Evolutionary conservation across 108 stramenopile species (phyloP).

Genomic region (Parietichytrium sp.): DNA sequence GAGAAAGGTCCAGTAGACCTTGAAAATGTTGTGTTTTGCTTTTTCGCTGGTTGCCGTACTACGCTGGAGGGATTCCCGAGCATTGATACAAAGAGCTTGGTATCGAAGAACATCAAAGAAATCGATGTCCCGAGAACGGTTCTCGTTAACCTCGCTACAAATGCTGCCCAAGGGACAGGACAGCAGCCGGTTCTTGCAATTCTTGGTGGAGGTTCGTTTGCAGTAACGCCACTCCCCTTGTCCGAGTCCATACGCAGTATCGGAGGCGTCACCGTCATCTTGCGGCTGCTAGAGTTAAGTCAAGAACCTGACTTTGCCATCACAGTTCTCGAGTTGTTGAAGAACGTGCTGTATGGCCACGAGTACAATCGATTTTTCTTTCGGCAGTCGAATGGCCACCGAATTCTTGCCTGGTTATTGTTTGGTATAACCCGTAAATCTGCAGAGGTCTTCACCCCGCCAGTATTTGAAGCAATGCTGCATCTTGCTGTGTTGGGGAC

Average conservation of each 20-base stretch:
- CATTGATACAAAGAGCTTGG: slow-evolving; percentile 1
- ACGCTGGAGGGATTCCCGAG: background rate
- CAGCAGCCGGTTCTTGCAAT: slow-evolving; percentile 5
- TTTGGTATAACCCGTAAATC: background rate
- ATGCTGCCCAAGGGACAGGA: background rate
- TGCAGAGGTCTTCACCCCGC: background rate
- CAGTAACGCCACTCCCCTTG: slow-evolving; percentile 3
- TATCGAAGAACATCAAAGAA: slow-evolving; percentile 5
- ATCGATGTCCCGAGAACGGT: slow-evolving; percentile 29
- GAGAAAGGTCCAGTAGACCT: slow-evolving; percentile 3
- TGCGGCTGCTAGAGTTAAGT: background rate
- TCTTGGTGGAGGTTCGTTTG: slow-evolving; percentile 7
- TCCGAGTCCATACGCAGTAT: slow-evolving; percentile 4
- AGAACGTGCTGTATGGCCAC: background rate
- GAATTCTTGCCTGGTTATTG: slow-evolving; percentile 10
- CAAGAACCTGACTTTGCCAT: background rate
- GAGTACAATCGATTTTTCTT: slow-evolving; percentile 37
- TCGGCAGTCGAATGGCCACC: slow-evolving; percentile 19
- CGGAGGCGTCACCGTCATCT: background rate
- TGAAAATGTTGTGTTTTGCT: slow-evolving; percentile 11
- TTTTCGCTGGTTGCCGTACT: slow-evolving; percentile 12
- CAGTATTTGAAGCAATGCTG: slow-evolving; percentile 25
- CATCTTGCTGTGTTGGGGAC: slow-evolving; percentile 23
- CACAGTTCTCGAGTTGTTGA: background rate
- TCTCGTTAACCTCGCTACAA: background rate